Evolutionary conservation across 768 basidiomycete species (phyloP).

Genomic region (Rhodosporidiobolus odoratus): DNA sequence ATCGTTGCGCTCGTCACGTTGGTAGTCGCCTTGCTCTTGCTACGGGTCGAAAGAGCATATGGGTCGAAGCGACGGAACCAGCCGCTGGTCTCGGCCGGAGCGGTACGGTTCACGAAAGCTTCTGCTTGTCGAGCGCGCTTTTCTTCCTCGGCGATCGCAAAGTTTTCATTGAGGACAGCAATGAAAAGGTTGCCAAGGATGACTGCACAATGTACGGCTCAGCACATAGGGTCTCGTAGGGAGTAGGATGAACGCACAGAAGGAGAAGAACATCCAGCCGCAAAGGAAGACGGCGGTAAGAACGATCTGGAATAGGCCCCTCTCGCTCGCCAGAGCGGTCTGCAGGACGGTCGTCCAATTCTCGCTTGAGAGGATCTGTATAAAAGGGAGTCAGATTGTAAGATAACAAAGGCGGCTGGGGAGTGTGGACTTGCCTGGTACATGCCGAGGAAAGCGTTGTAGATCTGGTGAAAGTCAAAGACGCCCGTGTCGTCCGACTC

Average conservation of each 20-base stretch:
- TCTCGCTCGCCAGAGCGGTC: conserved; percentile 58
- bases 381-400: background rate
- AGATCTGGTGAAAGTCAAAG: conserved; percentile 76
- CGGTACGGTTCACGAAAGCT: conserved; percentile 52
- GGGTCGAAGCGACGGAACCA: conserved; percentile 80
- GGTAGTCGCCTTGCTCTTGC: conserved; percentile 51
- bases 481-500: conserved; percentile 44
- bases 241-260: conserved; percentile 58
- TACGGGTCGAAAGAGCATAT: conserved; percentile 67
- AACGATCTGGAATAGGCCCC: conserved; percentile 61
- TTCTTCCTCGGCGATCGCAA: conserved; percentile 81
- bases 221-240: background rate
- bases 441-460: conserved; percentile 75
- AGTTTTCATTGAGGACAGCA: conserved; percentile 66
- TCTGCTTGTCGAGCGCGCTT: conserved; percentile 77
- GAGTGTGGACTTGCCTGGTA: conserved; percentile 53
- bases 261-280: conserved; percentile 84
- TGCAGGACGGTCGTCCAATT: conserved; percentile 84
- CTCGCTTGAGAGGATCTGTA: conserved; percentile 80
- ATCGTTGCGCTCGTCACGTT: background rate
- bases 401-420: background rate
- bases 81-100: conserved; percentile 45
- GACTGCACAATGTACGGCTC: conserved; percentile 53
- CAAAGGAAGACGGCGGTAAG: conserved; percentile 67
- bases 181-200: conserved; percentile 93